These are phyloP conservation scores for Datura wrightii DNA, from an alignment of 257 asterid species.

Conservation along the genomic window DNA sequence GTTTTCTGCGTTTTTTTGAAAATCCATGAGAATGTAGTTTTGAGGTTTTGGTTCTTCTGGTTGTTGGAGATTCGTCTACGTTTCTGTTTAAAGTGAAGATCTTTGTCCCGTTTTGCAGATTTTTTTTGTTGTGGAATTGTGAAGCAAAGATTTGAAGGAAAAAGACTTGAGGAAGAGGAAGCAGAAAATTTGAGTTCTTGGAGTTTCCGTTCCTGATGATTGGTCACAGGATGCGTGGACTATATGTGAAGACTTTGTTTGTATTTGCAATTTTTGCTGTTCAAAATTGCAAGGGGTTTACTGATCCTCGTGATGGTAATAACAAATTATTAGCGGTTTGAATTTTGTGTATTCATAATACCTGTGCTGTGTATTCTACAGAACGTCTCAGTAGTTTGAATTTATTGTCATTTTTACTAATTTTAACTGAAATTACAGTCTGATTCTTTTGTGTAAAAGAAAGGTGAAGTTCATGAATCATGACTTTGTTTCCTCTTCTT, in stretches of 20 bases:
- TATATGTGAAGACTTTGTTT: slow-evolving; percentile 46
- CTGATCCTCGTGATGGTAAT: slow-evolving; percentile 90
- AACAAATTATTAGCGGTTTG: not conserved
- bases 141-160: slow-evolving; percentile 1
- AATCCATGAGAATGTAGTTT: slow-evolving; percentile 15
- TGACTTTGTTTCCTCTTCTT: slow-evolving; percentile 27
- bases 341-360: not conserved
- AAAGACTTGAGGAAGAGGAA: slow-evolving; percentile 25
- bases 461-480: slow-evolving; percentile 27
- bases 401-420: not conserved
- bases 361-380: slow-evolving; percentile 5
- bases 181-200: slow-evolving; percentile 34
- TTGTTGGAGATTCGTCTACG: slow-evolving; percentile 32
- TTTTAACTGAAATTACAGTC: not conserved
- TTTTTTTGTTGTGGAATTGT: not conserved
- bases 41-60: slow-evolving; percentile 29
- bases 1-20: slow-evolving; percentile 14
- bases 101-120: slow-evolving; percentile 37
- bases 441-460: not conserved
- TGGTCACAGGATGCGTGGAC: slow-evolving; percentile 50
- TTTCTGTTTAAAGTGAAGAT: slow-evolving; percentile 3
- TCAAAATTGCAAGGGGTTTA: slow-evolving; percentile 57
- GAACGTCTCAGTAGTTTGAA: not conserved
- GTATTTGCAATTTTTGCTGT: slow-evolving; percentile 47
- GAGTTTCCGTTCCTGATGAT: slow-evolving; percentile 46